Percentiles rank a stretch among this genome's conserved stretches.
phyloP scores from a whole-genome alignment of 768 basidiomycete genomes.

The Suillus clintonianus region DNA sequence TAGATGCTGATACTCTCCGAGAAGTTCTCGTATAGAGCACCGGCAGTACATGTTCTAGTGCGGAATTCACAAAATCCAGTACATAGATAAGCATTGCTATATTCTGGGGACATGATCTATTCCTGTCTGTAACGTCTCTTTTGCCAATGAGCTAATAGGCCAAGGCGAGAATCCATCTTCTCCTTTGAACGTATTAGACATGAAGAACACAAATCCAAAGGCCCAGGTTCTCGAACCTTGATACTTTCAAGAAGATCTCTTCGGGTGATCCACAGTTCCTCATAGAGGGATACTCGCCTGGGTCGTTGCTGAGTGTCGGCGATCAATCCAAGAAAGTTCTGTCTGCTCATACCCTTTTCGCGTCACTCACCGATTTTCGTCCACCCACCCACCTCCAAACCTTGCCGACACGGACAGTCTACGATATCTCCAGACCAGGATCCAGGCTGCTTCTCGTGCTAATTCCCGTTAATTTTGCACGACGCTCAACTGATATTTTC shows the following conservation, averaged over 20 bases:
- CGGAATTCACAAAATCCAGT: constrained; percentile 62
- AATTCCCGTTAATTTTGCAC: no score
- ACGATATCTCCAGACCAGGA: no score
- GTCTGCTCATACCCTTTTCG: no score
- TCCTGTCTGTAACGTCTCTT: constrained; percentile 66
- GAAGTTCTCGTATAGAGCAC: constrained; percentile 73
- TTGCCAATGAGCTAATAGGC: constrained; percentile 67
- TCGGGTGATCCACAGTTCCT: constrained; percentile 66
- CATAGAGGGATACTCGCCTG: constrained; percentile 39
- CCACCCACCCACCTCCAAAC: no score
- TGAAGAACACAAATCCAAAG: constrained; percentile 78
- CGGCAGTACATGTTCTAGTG: constrained; percentile 68
- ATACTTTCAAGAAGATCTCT: constrained; percentile 76
- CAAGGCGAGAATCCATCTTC: constrained; percentile 58
- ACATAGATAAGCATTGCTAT: constrained; percentile 9
- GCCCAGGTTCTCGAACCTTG: constrained; percentile 62
- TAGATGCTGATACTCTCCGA: not conserved
- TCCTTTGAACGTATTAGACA: constrained; percentile 47
- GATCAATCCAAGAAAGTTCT: no score
- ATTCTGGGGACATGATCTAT: constrained; percentile 52
- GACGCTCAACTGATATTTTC: no score
- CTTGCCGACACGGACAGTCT: no score
- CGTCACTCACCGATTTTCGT: no score
- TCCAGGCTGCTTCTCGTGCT: no score
- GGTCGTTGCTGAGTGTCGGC: constrained; percentile 52